Base-by-base conservation (phyloP, 2,329 filamentous ascomycete species). In the Alternaria brassicae region DNA sequence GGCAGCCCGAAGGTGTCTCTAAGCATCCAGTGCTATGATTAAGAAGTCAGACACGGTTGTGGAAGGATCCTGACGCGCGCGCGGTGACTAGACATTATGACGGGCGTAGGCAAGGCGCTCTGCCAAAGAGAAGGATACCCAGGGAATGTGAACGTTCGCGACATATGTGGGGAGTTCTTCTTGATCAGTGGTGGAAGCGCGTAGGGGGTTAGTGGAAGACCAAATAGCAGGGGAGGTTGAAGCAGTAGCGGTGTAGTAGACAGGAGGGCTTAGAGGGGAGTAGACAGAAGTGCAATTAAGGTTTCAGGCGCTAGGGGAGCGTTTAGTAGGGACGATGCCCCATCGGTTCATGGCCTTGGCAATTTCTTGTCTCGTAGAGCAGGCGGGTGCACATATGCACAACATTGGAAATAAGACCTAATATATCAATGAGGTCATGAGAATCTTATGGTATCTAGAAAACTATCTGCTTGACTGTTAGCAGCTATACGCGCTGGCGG, bases 251-350 rank as follows among this genome's bases (percentile, higher is more conserved):
- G 47, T 49, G n/a, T 23, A 53, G 17, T 40, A n/a, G 52, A 41
- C 27, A 34, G 27, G 49, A 25, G 36, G 34, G 41, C 37, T 44
- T 17, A 8, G 49, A 12, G 28, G 34, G 41, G 49, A 54, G 60
- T 34, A 36, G 28, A 32, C 21, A 61, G 62, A 58, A 49, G 62
- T 65, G 58, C 15, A 50, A 65, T 55, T 65, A 65, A 63, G 61
- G 62, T 65, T 63, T 58, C 50, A 53, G 21, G 27, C 60, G 60
- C 62, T 65, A 63, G 56, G 48, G 41, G 36, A 30, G 53, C 27
- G 30, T 28, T 56, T 23, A 37, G 54, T 44, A 55, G 45, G 52
- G 34, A 53, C 55, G 19, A 49, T 48, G 36, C 37, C 47, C 48
- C 34, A 47, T 47, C 44, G 37, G 50, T 51, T 58, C 54, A 53